A percentile compares a stretch with the other conserved stretches of the same genome.
Conservation (phyloP, 768 basidiomycete genomes). For the Collybiopsis confluens region DNA sequence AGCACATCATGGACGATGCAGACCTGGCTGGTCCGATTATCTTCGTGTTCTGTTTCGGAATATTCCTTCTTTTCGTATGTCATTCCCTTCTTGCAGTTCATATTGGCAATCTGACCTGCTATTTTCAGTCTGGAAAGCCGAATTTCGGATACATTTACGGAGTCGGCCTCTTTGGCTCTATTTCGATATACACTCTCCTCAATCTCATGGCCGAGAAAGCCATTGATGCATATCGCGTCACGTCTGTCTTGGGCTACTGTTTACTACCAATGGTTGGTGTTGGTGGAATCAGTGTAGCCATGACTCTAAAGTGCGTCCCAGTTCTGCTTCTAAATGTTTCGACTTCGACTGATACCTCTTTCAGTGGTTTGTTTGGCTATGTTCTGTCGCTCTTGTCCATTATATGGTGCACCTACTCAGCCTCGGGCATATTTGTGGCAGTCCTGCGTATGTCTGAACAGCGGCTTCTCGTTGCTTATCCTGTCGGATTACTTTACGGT, state of each 20-base stretch:
- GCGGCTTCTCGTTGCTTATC: constrained; percentile 92
- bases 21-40: constrained; percentile 95
- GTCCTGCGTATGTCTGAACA: constrained; percentile 96
- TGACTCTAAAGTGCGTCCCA: constrained; percentile 78
- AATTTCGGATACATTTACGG: constrained; percentile 99
- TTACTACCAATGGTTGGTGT: constrained; percentile 95
- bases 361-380: constrained; percentile 82
- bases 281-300: constrained; percentile 80
- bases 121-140: constrained; percentile 85
- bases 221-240: constrained; percentile 93
- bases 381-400: constrained; percentile 78
- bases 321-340: constrained; percentile 1
- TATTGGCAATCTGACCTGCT: not conserved
- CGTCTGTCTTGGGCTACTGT: constrained; percentile 95
- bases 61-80: constrained; percentile 87
- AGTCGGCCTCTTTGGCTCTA: constrained; percentile 90
- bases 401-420: constrained; percentile 95
- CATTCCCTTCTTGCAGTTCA: not conserved
- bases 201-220: constrained; percentile 96
- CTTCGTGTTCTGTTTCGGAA: constrained; percentile 93
- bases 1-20: constrained; percentile 98
- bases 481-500: constrained; percentile 88
- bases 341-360: constrained; percentile 9
- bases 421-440: constrained; percentile 92
- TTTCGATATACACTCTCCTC: constrained; percentile 88